These are phyloP conservation scores for Exobasidium cylindrosporum DNA, from an alignment of 1,284 basidiomycete species.

Conservation along the genomic window DNA sequence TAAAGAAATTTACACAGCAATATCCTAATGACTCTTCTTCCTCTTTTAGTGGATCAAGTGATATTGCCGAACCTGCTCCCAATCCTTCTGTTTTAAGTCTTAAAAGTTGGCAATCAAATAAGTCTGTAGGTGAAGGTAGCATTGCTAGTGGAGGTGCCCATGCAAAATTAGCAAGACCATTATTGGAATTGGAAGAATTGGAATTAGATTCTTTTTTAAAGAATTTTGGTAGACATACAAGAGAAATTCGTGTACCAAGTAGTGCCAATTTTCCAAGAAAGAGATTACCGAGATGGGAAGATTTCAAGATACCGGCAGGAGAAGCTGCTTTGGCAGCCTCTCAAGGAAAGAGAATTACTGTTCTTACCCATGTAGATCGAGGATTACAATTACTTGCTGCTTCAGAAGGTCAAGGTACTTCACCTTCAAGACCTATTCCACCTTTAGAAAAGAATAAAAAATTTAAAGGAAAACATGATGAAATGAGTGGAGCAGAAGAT, in stretches of 20 bases:
- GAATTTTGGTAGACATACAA: constrained; percentile 50
- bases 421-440: constrained; percentile 3
- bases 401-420: constrained; percentile 10
- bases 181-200: constrained; percentile 51
- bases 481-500: not conserved
- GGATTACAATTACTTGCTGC: constrained; percentile 37
- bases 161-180: constrained; percentile 35
- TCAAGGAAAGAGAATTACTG: constrained; percentile 20
- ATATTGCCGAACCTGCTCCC: not conserved
- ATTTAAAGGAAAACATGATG: not conserved
- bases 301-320: constrained; percentile 46
- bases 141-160: constrained; percentile 38
- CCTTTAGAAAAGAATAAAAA: not conserved
- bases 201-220: constrained; percentile 51
- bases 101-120: constrained; percentile 10
- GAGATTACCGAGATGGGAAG: constrained; percentile 52
- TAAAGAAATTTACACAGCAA: not conserved
- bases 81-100: constrained; percentile 12
- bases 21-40: not conserved
- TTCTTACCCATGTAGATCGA: constrained; percentile 45
- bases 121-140: constrained; percentile 10
- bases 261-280: constrained; percentile 24
- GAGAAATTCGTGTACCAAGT: constrained; percentile 43
- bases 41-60: not conserved
- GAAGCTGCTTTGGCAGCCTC: constrained; percentile 35